Evolutionary conservation across 305 asterid genomes (phyloP), one percentile per base, ranked within the genome.

Genomic region (Lippia alba): DNA sequence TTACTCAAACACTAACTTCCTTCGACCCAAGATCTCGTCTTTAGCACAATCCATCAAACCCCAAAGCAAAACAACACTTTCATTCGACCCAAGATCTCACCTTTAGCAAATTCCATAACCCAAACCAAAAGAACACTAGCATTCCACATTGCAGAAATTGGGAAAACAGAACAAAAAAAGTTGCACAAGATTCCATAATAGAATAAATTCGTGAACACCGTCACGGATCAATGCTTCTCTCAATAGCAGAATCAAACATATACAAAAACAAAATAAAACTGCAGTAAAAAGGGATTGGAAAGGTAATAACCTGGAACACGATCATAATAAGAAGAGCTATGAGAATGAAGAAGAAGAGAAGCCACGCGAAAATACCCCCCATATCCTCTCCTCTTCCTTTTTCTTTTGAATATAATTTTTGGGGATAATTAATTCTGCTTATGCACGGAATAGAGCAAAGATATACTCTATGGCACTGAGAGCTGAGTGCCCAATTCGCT

Each of bases 361-460:
- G 72, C 94, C 91, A 87, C 16, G 85, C 86, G 71, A 75, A 85
- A 54, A 83, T 72, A 53, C 80, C 87, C 33, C 85, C 86, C 92
- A 87, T 84, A 63, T 72, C 79, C 59, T 68, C 65, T 61, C 30
- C 30, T 60, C 18, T 30, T 65, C 54, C 69, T 20, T 70, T 14
- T 40, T 9, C 12, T 15, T 17, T 64, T 54, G 14, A 40, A 1
- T 1, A 0, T 12, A 20, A 8, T 5, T 55, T 46, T 53, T 33
- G 53, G 33, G 58, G 30, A 59, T 20, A 7, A 5, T 5, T 5
- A 40, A 65, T 46, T 64, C 51, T 1, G 61, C 18, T 39, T 14
- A 9, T 8, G 48, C 55, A 49, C 61, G 46, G 40, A 45, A 51
- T n/a, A 51, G 34, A 64, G 33, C 61, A 17, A 12, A 18, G 49